A percentile compares a stretch with the other conserved stretches of the same genome.
These are phyloP conservation scores for Pelargonium citronellum DNA, from an alignment of 441 rosid species.

Conservation along the genomic window DNA sequence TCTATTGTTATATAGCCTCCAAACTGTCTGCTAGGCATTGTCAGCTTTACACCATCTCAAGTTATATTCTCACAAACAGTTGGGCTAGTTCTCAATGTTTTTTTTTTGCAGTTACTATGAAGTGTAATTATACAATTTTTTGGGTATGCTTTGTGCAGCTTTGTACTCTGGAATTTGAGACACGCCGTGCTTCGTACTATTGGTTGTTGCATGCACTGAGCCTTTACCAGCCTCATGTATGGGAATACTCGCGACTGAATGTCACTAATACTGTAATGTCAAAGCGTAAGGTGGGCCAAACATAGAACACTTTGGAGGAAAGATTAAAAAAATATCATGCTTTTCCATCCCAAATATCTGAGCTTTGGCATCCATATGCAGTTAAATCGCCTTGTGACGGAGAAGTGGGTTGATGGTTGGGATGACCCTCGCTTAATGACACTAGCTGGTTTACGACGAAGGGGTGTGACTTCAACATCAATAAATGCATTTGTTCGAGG, in stretches of 20 bases:
- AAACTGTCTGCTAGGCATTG: neutral
- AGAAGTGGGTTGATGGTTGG: constrained; percentile 93
- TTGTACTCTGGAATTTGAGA: constrained; percentile 91
- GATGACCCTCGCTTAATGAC: constrained; percentile 99
- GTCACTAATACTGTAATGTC: constrained; percentile 92
- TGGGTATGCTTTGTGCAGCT: constrained; percentile 41
- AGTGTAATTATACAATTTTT: neutral
- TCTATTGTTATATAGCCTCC: neutral
- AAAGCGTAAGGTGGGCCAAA: constrained; percentile 72
- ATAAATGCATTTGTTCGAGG: constrained; percentile 85
- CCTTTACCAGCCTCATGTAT: constrained; percentile 81
- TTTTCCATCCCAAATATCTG: neutral
- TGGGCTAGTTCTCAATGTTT: neutral
- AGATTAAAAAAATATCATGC: constrained; percentile 13
- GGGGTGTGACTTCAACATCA: constrained; percentile 82
- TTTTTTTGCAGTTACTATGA: neutral
- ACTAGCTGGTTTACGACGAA: constrained; percentile 81
- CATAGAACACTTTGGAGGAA: constrained; percentile 1
- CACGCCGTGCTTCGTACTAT: constrained; percentile 55
- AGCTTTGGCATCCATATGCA: constrained; percentile 27
- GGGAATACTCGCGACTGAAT: constrained; percentile 95
- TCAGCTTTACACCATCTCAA: neutral
- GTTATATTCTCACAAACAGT: neutral
- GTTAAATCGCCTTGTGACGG: constrained; percentile 77
- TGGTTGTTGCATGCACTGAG: constrained; percentile 62